Evolutionary conservation across 2,329 filamentous ascomycete species (phyloP).

Genomic region (Alternaria sp.): DNA sequence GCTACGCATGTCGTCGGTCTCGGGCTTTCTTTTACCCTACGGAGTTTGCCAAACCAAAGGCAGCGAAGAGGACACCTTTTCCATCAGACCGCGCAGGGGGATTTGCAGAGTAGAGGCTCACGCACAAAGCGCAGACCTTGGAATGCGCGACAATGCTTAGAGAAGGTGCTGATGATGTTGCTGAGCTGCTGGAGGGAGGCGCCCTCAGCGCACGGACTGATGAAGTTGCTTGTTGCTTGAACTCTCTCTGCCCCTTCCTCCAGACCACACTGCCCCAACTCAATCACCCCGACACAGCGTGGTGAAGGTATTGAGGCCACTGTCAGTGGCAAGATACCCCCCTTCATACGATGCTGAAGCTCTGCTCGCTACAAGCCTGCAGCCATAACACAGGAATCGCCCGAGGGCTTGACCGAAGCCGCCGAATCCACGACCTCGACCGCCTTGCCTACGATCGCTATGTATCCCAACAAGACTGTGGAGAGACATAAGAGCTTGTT

Average conservation of each 20-base stretch:
- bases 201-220: conserved; percentile 3
- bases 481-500: background rate
- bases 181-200: background rate
- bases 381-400: background rate
- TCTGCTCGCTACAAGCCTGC: background rate
- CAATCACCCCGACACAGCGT: background rate
- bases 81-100: background rate
- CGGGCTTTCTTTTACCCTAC: background rate
- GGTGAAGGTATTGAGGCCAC: background rate
- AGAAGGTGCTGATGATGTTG: background rate
- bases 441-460: background rate
- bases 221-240: conserved; percentile 4
- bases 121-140: background rate
- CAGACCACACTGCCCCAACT: background rate
- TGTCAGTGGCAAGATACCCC: background rate
- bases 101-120: background rate
- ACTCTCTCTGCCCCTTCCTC: background rate
- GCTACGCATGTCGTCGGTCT: background rate
- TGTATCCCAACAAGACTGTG: background rate
- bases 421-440: conserved; percentile 1
- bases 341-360: background rate
- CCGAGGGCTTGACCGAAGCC: conserved; percentile 10
- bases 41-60: background rate
- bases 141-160: background rate
- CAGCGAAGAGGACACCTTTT: background rate